Evolutionary conservation across 257 asterid species (phyloP), one percentile per base, ranked within the genome.

Genomic region (Salvia miltiorrhiza): DNA sequence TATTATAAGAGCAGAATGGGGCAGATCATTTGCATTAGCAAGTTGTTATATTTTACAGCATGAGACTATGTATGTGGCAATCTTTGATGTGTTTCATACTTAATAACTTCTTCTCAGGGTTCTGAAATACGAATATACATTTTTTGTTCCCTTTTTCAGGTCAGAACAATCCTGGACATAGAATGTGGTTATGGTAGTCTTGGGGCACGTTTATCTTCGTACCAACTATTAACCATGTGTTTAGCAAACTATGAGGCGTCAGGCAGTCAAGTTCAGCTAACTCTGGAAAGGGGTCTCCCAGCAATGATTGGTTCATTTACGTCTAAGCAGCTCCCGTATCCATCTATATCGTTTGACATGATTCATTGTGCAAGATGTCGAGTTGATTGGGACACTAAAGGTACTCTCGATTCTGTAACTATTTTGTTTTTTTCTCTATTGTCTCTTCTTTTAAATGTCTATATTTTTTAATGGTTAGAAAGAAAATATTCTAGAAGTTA

Each of bases 141-240:
- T 12, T 57, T 69, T 14, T 69, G 65, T 74, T 40, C 48, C 21
- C 19, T 70, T n/a, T 77, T 77, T 78, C 89, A 89, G 97, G 88
- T 94, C 55, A 90, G 97, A 56, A 89, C 86, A 45, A 84, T 94
- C 76, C 78, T 89, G 80, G 99, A 94, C 78, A 83, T 94, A 72
- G 97, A 95, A 69, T 94, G 99, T 78, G 97, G 99, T 57, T 94
- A 87, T 78, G 99, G 99, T 71, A 94, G 96, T 82, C 90, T 91
- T 76, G 99, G 99, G 71, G 97, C 99, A 21, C 97, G 82, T 85
- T 85, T 91, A 50, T 83, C 87, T 57, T 87, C 96, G 5, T 77
- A 72, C 78, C 87, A 91, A 77, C 83, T 94, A 57, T 72, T 88
- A 80, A 92, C 98, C 71, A 86, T 87, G 90, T 94, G 99, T 72